Percentiles rank a stretch among this genome's conserved stretches.
Conservation (phyloP, 1,284 basidiomycete genomes). For the Cryptococcus jaspeensis region DNA sequence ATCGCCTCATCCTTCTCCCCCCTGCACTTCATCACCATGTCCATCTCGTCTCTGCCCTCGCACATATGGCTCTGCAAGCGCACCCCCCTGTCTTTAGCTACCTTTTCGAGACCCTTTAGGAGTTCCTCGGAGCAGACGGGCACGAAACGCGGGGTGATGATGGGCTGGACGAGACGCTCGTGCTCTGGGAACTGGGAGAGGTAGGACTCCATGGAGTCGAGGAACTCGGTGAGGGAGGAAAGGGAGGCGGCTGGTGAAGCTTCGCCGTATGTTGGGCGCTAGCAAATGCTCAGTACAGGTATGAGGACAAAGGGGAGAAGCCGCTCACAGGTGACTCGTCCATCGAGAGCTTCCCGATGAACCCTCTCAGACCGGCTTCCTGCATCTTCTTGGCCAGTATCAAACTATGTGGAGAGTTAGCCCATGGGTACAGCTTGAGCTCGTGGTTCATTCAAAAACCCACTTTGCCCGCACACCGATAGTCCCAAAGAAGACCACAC, state of each 20-base stretch:
- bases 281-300: not conserved
- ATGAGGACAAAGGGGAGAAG: not conserved
- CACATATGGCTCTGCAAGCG: conserved; percentile 73
- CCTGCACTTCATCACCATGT: conserved; percentile 64
- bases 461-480: conserved; percentile 76
- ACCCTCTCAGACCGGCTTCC: conserved; percentile 67
- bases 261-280: conserved; percentile 70
- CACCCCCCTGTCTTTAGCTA: conserved; percentile 55
- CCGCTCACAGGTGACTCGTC: conserved; percentile 59
- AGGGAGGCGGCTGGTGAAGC: conserved; percentile 57
- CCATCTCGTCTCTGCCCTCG: conserved; percentile 69
- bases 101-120: conserved; percentile 59
- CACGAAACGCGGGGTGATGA: conserved; percentile 78
- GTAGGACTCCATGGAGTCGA: conserved; percentile 56
- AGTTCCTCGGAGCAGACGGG: conserved; percentile 72
- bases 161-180: conserved; percentile 64
- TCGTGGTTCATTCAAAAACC: conserved; percentile 25
- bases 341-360: conserved; percentile 82
- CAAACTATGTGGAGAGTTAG: conserved; percentile 54
- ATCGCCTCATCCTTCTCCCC: conserved; percentile 68
- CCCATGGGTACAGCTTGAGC: not conserved
- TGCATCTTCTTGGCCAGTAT: conserved; percentile 72
- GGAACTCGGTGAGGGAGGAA: conserved; percentile 59
- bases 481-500: conserved; percentile 74
- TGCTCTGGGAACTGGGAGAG: conserved; percentile 54